These are phyloP conservation scores for Chamaecrista fasciculata DNA, from an alignment of 306 rosid species.

Conservation along the genomic window DNA sequence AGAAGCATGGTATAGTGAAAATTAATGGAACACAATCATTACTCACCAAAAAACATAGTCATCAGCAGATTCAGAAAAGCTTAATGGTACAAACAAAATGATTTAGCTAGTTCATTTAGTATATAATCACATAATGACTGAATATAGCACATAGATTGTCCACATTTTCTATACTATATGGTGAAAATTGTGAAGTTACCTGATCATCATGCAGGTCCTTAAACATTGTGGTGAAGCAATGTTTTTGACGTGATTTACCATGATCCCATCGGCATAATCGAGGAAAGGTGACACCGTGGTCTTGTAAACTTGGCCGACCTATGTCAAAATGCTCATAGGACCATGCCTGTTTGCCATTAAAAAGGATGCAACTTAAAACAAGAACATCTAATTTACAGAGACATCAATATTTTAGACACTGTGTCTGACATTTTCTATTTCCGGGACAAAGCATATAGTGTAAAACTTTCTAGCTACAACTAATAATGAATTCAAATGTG, in stretches of 20 bases:
- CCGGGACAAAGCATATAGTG: not conserved
- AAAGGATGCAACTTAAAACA: not conserved
- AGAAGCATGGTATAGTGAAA: not conserved
- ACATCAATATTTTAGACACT: conserved; percentile 18
- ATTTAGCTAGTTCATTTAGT: conserved; percentile 19
- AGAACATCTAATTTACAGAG: conserved; percentile 15
- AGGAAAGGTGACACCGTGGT: conserved; percentile 41
- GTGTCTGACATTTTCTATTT: conserved; percentile 1
- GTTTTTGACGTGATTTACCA: conserved; percentile 38
- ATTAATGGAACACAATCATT: not conserved
- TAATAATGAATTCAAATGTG: not conserved
- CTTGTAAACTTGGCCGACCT: conserved; percentile 46
- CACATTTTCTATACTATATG: not conserved
- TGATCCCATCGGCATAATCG: conserved; percentile 60
- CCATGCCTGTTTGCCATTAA: conserved; percentile 49
- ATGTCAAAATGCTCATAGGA: conserved; percentile 60
- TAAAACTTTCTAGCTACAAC: not conserved
- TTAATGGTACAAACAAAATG: conserved; percentile 1
- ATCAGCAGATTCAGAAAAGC: conserved; percentile 10
- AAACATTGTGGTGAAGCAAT: conserved; percentile 39
- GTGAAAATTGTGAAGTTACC: conserved; percentile 34
- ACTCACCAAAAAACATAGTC: conserved; percentile 13
- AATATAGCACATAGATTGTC: conserved; percentile 10
- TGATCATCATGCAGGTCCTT: conserved; percentile 48
- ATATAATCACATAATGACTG: not conserved